A percentile compares a stretch with the other conserved stretches of the same genome.
phyloP scores from a whole-genome alignment of 2,329 filamentous ascomycete genomes.

The Byssothecium circinans region DNA sequence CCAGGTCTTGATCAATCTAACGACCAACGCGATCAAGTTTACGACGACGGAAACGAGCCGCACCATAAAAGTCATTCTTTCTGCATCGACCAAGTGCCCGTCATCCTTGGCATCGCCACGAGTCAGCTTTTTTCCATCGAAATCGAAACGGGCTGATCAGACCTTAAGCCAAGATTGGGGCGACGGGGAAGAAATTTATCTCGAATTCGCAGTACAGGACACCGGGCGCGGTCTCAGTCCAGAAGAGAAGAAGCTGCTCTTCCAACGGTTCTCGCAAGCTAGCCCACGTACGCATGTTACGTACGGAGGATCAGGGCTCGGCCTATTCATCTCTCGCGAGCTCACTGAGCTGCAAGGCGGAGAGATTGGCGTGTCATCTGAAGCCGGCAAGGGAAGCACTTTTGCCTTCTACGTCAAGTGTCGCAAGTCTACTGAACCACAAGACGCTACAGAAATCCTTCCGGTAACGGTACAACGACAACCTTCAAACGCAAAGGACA shows the following conservation, averaged over 20 bases:
- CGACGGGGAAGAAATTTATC: slow-evolving; percentile 63
- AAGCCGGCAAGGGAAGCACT: slow-evolving; percentile 68
- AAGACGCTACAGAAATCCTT: slow-evolving; percentile 31
- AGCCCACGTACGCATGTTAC: slow-evolving; percentile 75
- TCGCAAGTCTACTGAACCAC: slow-evolving; percentile 55
- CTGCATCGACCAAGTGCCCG: slow-evolving; percentile 61
- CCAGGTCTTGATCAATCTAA: slow-evolving; percentile 72
- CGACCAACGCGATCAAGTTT: slow-evolving; percentile 82
- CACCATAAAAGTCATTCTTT: slow-evolving; percentile 67
- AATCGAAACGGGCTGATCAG: slow-evolving; percentile 51
- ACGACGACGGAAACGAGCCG: slow-evolving; percentile 65
- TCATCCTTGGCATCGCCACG: slow-evolving; percentile 44
- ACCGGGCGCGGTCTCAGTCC: slow-evolving; percentile 73
- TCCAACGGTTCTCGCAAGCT: slow-evolving; percentile 78
- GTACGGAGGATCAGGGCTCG: slow-evolving; percentile 77
- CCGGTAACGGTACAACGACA: slow-evolving; percentile 29
- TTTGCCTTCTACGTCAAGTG: slow-evolving; percentile 78
- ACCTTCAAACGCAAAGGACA: slow-evolving; percentile 35
- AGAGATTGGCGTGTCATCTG: slow-evolving; percentile 72
- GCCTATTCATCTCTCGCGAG: slow-evolving; percentile 76
- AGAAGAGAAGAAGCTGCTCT: slow-evolving; percentile 72
- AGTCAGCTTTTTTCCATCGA: slow-evolving; percentile 65
- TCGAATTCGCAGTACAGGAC: slow-evolving; percentile 75
- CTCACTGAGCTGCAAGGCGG: slow-evolving; percentile 81
- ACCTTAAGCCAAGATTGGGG: slow-evolving; percentile 68